Evolutionary conservation across 768 basidiomycete species (phyloP), one percentile per base, ranked within the genome.

Genomic region (Fomitopsis serialis): DNA sequence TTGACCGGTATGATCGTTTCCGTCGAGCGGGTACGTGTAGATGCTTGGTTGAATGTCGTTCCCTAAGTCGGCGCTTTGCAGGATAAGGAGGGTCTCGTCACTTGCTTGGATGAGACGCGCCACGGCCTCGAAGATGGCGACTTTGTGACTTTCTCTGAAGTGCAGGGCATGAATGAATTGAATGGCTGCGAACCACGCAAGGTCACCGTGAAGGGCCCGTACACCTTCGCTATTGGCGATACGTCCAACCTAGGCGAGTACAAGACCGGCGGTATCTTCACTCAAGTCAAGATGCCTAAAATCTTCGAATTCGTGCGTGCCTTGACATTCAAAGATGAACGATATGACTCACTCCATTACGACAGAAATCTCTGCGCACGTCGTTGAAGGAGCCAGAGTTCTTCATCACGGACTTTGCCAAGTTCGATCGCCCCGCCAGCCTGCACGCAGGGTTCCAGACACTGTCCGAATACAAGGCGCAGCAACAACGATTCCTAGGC

Each of bases 91-190:
- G 95, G 88, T n/a, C 71, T 98, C 21, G 96, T 98, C 7, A 97
- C 96, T 11, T 97, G 94, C 67, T 74, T 98, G 54, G 97, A 99
- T 60, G 97, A 99, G 74, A 89, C 96, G 11, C 82, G 97, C 54
- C 97, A 98, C 68, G 97, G 97, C 19, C 79, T 99, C n/a, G 94
- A 98, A 68, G 97, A 98, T 67, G 97, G 97, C 15, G 93, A 98
- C 66, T 98, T 86, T 63, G 95, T 98, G 22, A 95, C 97, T 4
- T 98, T 99, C 74, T 80, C 82, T 17, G 97, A 99, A 72, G 84
- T 99, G 23, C 87, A 95, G 70, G 97, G 97, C 34, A 96, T 97
- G 92, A 76, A 79, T 23, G 90, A 91, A 63, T 71, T 98, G 29
- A 98, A 98, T 61, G 88, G 77, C 3, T 92, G 91, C 64, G 89